These are phyloP conservation scores for Candida mattraensis DNA, from an alignment of 805 yeast genomes.

Conservation along the genomic window DNA sequence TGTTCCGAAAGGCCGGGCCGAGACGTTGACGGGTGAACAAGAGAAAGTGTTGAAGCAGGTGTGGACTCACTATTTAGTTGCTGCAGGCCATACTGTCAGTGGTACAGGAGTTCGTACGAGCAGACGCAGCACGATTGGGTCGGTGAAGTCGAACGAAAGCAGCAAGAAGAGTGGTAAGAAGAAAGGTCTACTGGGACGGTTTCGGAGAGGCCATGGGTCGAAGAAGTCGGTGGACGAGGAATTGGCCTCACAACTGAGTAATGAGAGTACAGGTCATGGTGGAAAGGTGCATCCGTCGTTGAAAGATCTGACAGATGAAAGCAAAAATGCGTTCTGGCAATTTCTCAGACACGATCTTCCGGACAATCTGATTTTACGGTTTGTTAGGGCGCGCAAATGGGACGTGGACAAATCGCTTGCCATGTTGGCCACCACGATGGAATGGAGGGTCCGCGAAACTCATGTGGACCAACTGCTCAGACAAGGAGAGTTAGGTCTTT, in stretches of 20 bases:
- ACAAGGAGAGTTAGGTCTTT: slow-evolving; percentile 70
- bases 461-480: slow-evolving; percentile 60
- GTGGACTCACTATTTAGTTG: slow-evolving; percentile 65
- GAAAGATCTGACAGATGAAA: slow-evolving; percentile 51
- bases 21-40: slow-evolving; percentile 51
- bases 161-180: slow-evolving; percentile 34
- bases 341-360: slow-evolving; percentile 75
- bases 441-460: slow-evolving; percentile 69
- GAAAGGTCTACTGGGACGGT: slow-evolving; percentile 30
- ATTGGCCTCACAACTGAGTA: slow-evolving; percentile 20
- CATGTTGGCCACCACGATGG: slow-evolving; percentile 71
- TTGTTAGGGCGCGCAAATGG: slow-evolving; percentile 86
- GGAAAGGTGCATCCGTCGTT: slow-evolving; percentile 43
- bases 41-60: slow-evolving; percentile 65
- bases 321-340: slow-evolving; percentile 55
- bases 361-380: slow-evolving; percentile 75
- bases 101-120: slow-evolving; percentile 12
- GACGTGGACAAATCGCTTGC: slow-evolving; percentile 62
- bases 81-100: slow-evolving; percentile 48
- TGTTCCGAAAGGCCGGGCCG: slow-evolving; percentile 42
- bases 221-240: slow-evolving; percentile 25
- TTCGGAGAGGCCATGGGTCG: slow-evolving; percentile 28
- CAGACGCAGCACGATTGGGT: slow-evolving; percentile 27
- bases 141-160: slow-evolving; percentile 27
- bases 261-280: slow-evolving; percentile 28